A percentile compares a stretch with the other conserved stretches of the same genome.
phyloP scores from a whole-genome alignment of 495 filamentous ascomycete species.

The Delitschia confertaspora region DNA sequence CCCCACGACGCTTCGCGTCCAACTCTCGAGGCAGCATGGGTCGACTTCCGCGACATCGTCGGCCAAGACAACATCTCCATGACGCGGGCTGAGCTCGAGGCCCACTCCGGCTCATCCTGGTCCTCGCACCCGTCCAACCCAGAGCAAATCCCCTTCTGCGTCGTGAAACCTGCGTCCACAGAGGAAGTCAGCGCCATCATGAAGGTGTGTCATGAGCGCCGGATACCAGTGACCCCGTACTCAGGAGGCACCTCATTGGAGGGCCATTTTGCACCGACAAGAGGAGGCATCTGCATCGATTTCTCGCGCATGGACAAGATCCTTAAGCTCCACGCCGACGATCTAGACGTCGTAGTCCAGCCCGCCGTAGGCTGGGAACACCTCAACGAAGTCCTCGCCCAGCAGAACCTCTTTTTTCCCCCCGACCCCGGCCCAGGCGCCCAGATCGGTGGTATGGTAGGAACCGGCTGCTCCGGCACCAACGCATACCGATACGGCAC shows the following conservation, averaged over 20 bases:
- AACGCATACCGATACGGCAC: slow-evolving; percentile 92
- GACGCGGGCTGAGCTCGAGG: slow-evolving; percentile 50
- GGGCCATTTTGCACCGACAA: slow-evolving; percentile 66
- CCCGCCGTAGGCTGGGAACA: slow-evolving; percentile 72
- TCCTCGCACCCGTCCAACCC: slow-evolving; percentile 55
- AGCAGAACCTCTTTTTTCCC: slow-evolving; percentile 69
- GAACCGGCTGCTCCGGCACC: slow-evolving; percentile 86
- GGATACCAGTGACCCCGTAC: slow-evolving; percentile 67
- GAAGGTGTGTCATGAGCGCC: slow-evolving; percentile 61
- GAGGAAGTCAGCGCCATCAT: slow-evolving; percentile 56
- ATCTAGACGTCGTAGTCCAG: slow-evolving; percentile 75
- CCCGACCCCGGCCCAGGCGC: slow-evolving; percentile 75
- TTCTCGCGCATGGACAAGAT: slow-evolving; percentile 71
- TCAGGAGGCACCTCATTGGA: slow-evolving; percentile 73
- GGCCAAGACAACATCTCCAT: slow-evolving; percentile 83
- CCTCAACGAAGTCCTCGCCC: slow-evolving; percentile 61
- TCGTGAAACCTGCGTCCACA: slow-evolving; percentile 33
- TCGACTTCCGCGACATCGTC: slow-evolving; percentile 77
- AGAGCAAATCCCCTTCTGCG: slow-evolving; percentile 31
- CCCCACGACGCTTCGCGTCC: slow-evolving; percentile 60
- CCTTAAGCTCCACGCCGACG: slow-evolving; percentile 57
- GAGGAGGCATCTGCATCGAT: slow-evolving; percentile 69
- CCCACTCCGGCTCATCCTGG: slow-evolving; percentile 81
- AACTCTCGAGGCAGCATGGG: slow-evolving; percentile 88
- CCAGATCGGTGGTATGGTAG: slow-evolving; percentile 94